Evolutionary conservation across 2,329 filamentous ascomycete species (phyloP).

Genomic region (Penicillium sp.): DNA sequence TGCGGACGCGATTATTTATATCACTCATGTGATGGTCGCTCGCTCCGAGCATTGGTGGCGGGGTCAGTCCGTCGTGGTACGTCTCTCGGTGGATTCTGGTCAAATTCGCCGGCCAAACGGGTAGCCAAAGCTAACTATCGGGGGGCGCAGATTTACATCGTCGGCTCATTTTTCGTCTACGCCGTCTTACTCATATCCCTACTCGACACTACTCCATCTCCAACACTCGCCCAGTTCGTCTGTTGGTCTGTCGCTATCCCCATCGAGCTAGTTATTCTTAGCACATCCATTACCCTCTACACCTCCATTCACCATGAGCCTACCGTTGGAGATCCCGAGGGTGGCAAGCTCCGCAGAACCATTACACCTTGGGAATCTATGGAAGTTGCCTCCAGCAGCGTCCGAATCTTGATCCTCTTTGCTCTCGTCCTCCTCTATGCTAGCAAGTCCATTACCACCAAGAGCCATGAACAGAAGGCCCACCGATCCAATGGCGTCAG

Average conservation of each 20-base stretch:
- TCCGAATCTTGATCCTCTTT: constrained; percentile 66
- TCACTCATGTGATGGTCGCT: constrained; percentile 68
- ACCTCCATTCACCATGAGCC: constrained; percentile 65
- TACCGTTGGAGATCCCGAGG: constrained; percentile 48
- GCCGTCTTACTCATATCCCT: constrained; percentile 81
- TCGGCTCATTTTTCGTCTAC: constrained; percentile 83
- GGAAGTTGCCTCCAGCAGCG: constrained; percentile 56
- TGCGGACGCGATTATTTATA: constrained; percentile 69
- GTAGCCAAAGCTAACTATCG: constrained; percentile 12
- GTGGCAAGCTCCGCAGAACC: constrained; percentile 40
- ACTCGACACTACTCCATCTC: constrained; percentile 77
- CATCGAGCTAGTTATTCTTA: constrained; percentile 71
- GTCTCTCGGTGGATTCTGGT: constrained; percentile 29
- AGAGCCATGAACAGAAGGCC: constrained; percentile 37
- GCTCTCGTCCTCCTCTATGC: constrained; percentile 61
- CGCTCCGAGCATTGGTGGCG: constrained; percentile 75
- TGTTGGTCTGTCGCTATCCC: constrained; percentile 74
- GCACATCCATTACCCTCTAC: constrained; percentile 67
- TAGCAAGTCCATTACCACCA: constrained; percentile 47
- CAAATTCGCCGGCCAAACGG: background rate
- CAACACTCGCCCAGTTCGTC: constrained; percentile 73
- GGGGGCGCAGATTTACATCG: constrained; percentile 69
- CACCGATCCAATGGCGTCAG: constrained; percentile 37
- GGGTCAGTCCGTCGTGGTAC: constrained; percentile 71
- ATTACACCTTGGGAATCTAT: constrained; percentile 45